phyloP scores from a whole-genome alignment of 768 basidiomycete genomes.

The Tylopilus vinaceipallidus region DNA sequence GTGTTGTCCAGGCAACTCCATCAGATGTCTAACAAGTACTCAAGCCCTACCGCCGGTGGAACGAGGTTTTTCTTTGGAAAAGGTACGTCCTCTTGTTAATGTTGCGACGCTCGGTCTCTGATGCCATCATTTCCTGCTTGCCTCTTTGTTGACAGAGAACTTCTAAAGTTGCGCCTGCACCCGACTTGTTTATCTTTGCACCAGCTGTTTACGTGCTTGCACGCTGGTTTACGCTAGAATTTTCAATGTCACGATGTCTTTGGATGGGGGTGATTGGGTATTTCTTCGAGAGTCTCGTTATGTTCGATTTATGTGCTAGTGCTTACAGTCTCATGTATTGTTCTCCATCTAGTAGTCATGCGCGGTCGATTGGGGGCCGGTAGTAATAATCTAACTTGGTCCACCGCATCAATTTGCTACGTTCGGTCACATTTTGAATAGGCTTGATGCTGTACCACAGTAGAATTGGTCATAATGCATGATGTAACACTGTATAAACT shows the following conservation, averaged over 20 bases:
- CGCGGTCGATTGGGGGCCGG: not conserved
- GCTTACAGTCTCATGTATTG: not conserved
- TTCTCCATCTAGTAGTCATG: not conserved
- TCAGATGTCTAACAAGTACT: slow-evolving; percentile 82
- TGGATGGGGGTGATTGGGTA: not conserved
- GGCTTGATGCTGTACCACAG: too few relatives aligned
- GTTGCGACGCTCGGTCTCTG: not conserved
- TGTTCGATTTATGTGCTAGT: not conserved
- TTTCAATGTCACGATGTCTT: not conserved
- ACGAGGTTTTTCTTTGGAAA: slow-evolving; percentile 91
- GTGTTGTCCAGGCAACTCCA: slow-evolving; percentile 71
- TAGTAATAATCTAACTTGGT: not conserved
- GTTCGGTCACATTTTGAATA: too few relatives aligned
- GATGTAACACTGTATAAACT: too few relatives aligned
- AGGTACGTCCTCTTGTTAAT: slow-evolving; percentile 43
- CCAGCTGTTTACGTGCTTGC: not conserved
- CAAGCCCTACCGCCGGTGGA: slow-evolving; percentile 63
- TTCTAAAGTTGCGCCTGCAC: slow-evolving; percentile 6
- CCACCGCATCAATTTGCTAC: too few relatives aligned
- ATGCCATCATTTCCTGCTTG: not conserved
- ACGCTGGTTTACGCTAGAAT: slow-evolving; percentile 2
- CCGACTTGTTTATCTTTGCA: not conserved
- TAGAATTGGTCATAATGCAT: too few relatives aligned
- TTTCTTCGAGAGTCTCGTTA: not conserved
- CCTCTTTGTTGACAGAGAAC: slow-evolving; percentile 16